A percentile compares a stretch with the other conserved stretches of the same genome.
These are phyloP conservation scores for Umbelopsis isabellina DNA, from an alignment of 192 early-diverging fungal genomes.

Conservation along the genomic window DNA sequence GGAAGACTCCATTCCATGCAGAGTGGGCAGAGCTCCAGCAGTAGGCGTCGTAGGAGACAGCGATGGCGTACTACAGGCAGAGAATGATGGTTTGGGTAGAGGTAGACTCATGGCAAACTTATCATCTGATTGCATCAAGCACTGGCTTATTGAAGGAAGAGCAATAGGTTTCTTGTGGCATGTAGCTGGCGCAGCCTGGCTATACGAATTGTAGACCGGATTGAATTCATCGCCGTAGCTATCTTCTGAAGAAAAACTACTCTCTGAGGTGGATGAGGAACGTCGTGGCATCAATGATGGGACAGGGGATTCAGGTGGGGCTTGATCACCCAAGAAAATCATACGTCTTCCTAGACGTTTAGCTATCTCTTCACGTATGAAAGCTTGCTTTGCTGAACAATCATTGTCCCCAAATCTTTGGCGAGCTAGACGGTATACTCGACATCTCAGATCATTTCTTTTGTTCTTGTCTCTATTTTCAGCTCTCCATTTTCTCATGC, in stretches of 20 bases:
- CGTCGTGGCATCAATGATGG: conserved; percentile 20
- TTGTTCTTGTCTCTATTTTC: conserved; percentile 60
- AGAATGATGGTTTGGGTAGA: conserved; percentile 8
- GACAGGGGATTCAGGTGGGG: conserved; percentile 15
- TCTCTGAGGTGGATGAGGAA: conserved; percentile 10
- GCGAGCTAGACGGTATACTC: conserved; percentile 67
- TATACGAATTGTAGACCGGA: background rate
- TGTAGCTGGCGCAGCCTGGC: background rate
- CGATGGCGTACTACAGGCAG: background rate
- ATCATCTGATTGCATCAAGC: conserved; percentile 12
- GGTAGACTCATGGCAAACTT: conserved; percentile 1
- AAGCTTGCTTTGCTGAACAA: conserved; percentile 61
- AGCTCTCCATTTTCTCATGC: conserved; percentile 56
- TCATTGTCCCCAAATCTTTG: conserved; percentile 66
- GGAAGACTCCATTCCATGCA: background rate
- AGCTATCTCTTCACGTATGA: conserved; percentile 67
- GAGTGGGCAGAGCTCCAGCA: background rate
- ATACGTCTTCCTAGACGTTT: conserved; percentile 43
- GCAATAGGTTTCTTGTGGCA: background rate
- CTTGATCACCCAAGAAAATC: conserved; percentile 16
- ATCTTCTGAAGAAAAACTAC: conserved; percentile 20
- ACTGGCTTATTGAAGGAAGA: conserved; percentile 7
- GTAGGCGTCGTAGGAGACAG: background rate
- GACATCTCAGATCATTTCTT: conserved; percentile 72
- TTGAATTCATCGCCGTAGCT: background rate